A percentile compares a stretch with the other conserved stretches of the same genome.
Conservation (phyloP, 257 asterid genomes). For the Nicotiana otophora region DNA sequence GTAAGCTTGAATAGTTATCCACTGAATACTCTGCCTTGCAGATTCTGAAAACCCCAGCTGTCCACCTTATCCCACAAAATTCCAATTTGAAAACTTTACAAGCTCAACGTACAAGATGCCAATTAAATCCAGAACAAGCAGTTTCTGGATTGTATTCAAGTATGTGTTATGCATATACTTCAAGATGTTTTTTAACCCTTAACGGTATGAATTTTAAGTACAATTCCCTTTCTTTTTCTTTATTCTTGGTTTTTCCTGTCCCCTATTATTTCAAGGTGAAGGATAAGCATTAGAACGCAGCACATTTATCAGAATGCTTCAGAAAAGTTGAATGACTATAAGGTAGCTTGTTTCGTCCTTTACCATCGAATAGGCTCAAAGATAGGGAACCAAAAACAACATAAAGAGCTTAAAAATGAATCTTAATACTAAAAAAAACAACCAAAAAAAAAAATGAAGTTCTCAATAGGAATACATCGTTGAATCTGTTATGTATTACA, state of each 20-base stretch:
- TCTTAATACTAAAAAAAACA: too few species aligned
- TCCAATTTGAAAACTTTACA: neutral
- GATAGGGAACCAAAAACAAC: neutral
- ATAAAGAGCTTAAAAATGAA: neutral
- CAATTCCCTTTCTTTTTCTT: neutral
- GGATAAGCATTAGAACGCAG: neutral
- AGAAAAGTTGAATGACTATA: neutral
- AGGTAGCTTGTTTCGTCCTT: neutral
- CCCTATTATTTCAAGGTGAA: neutral
- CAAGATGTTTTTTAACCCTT: neutral
- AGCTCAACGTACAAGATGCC: neutral
- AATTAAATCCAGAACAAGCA: neutral
- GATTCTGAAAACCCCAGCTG: neutral
- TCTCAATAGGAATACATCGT: neutral
- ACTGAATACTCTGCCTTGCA: neutral
- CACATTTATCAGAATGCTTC: neutral
- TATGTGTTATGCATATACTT: neutral
- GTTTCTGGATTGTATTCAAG: neutral
- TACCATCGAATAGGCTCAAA: neutral
- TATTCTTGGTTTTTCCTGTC: neutral
- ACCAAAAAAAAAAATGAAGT: neutral
- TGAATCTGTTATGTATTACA: neutral
- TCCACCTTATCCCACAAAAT: neutral
- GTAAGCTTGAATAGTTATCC: neutral
- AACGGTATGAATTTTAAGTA: neutral